These are phyloP conservation scores for Fusarium nurragi DNA, from an alignment of 2,329 filamentous ascomycete species.

Conservation along the genomic window DNA sequence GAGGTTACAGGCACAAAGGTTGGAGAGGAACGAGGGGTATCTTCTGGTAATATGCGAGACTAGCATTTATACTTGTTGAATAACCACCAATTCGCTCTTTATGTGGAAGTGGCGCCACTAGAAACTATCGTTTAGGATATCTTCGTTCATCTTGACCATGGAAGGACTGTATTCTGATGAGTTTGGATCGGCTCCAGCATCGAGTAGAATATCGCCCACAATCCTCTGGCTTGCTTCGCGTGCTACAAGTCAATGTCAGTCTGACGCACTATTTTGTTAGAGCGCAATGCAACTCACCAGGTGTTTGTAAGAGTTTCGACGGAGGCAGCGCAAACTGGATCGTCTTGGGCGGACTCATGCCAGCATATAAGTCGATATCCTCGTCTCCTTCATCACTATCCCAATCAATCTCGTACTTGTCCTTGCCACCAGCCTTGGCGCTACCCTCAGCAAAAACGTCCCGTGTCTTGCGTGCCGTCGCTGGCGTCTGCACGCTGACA, in stretches of 20 bases:
- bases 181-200: constrained; percentile 72
- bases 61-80: not conserved
- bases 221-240: constrained; percentile 83
- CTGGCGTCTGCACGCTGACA: constrained; percentile 84
- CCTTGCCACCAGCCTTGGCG: constrained; percentile 41
- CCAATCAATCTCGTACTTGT: constrained; percentile 72
- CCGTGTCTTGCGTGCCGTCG: constrained; percentile 57
- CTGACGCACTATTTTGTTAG: not conserved
- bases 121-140: constrained; percentile 71
- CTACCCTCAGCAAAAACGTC: constrained; percentile 57
- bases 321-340: constrained; percentile 86
- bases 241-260: constrained; percentile 56
- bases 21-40: constrained; percentile 9
- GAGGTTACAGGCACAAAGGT: not conserved
- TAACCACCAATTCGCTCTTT: not conserved
- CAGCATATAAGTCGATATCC: constrained; percentile 69
- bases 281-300: constrained; percentile 61
- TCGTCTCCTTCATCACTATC: constrained; percentile 78
- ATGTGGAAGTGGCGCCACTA: constrained; percentile 42
- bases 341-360: constrained; percentile 91
- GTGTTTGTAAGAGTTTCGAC: constrained; percentile 81
- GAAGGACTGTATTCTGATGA: constrained; percentile 70
- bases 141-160: constrained; percentile 71
- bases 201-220: constrained; percentile 80
- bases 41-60: constrained; percentile 11